Evolutionary conservation across 2,329 filamentous ascomycete species (phyloP).

Genomic region (Aspergillus udagawae): DNA sequence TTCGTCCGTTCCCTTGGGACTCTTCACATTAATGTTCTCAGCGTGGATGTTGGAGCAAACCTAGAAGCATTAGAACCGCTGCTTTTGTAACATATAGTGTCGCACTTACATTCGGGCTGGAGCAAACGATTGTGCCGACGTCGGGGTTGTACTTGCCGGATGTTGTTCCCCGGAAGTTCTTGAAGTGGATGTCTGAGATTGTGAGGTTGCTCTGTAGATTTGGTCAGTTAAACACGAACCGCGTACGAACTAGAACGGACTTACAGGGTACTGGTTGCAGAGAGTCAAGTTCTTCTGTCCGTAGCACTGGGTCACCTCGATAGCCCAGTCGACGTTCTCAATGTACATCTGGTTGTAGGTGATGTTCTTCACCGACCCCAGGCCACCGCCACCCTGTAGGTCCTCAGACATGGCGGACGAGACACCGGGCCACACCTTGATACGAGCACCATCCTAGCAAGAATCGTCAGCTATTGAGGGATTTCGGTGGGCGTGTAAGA

Average conservation of each 20-base stretch:
- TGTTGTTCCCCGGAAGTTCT: conserved; percentile 55
- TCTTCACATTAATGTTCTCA: conserved; percentile 44
- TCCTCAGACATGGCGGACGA: conserved; percentile 54
- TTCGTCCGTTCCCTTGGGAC: conserved; percentile 43
- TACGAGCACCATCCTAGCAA: conserved; percentile 59
- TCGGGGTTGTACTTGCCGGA: conserved; percentile 42
- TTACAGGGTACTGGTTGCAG: conserved; percentile 56
- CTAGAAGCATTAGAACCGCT: conserved; percentile 10
- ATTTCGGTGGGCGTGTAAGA: conserved; percentile 24
- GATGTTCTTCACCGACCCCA: conserved; percentile 60
- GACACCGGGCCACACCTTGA: conserved; percentile 68
- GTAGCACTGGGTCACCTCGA: conserved; percentile 64
- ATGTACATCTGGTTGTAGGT: conserved; percentile 62
- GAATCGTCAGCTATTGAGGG: conserved; percentile 33
- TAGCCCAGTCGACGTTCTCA: conserved; percentile 61
- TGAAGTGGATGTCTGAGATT: conserved; percentile 54
- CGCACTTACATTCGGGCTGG: conserved; percentile 44
- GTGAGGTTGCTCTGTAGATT: conserved; percentile 41
- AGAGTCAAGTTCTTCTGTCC: conserved; percentile 59
- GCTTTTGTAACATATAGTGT: not conserved
- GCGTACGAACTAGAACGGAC: not conserved
- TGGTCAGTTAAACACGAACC: not conserved
- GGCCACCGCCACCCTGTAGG: conserved; percentile 63
- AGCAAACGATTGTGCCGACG: conserved; percentile 48
- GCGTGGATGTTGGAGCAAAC: conserved; percentile 47